A percentile compares a stretch with the other conserved stretches of the same genome.
phyloP scores from a whole-genome alignment of 225 moss, liverwort and hornwort species.

The Sphagnum tenellum region DNA sequence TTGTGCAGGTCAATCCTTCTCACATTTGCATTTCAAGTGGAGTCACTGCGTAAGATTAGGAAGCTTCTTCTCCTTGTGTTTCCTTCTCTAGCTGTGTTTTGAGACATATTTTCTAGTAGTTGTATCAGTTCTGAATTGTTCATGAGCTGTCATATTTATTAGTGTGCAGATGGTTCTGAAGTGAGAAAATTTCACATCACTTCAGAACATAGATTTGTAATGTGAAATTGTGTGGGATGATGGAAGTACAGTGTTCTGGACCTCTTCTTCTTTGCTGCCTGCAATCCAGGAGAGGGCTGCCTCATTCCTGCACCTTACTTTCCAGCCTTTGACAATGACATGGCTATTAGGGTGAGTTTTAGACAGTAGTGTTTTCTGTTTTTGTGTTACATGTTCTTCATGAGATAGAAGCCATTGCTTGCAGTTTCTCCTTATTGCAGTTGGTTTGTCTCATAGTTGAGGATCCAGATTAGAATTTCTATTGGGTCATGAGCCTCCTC shows the following conservation, averaged over 20 bases:
- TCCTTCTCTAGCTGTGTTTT: too few species aligned
- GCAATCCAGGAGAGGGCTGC: conserved; percentile 78
- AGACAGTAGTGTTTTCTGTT: too few species aligned
- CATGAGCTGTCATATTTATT: not conserved
- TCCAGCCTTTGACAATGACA: conserved; percentile 97
- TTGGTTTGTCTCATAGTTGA: too few species aligned
- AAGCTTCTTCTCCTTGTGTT: not conserved
- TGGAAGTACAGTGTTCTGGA: conserved; percentile 68
- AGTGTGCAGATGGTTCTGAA: not conserved
- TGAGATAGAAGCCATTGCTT: too few species aligned
- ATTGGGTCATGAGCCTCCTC: too few species aligned
- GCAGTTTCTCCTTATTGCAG: too few species aligned
- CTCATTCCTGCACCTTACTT: conserved; percentile 98
- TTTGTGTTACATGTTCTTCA: too few species aligned
- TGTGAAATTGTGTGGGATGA: not conserved
- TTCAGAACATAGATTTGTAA: too few species aligned
- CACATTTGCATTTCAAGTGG: conserved; percentile 96
- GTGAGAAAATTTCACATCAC: too few species aligned
- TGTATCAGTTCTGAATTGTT: not conserved
- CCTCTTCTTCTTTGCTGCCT: conserved; percentile 93
- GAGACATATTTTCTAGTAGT: too few species aligned
- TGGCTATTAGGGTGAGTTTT: conserved; percentile 73
- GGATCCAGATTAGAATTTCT: too few species aligned
- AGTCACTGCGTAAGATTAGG: conserved; percentile 71
- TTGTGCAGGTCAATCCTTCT: conserved; percentile 60